Percentiles rank a stretch among this genome's conserved stretches.
phyloP scores from a whole-genome alignment of 768 basidiomycete species.

The Lentinula detonsa region DNA sequence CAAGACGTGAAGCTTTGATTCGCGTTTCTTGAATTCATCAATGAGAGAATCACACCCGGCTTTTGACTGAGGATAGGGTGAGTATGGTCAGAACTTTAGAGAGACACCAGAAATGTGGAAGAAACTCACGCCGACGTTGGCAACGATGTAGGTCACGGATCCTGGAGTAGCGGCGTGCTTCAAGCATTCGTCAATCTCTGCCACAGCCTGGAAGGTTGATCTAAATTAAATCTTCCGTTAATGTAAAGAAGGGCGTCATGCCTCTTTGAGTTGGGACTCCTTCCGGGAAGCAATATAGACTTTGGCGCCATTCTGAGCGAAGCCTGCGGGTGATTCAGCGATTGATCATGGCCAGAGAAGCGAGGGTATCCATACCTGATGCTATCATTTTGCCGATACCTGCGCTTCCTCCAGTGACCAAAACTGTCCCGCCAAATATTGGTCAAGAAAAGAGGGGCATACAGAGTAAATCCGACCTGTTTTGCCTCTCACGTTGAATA shows the following conservation, averaged over 20 bases:
- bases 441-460: background rate
- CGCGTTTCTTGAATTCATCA: conserved; percentile 59
- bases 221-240: background rate
- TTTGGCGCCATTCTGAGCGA: conserved; percentile 80
- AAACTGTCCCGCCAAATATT: conserved; percentile 33
- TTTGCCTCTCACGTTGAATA: conserved; percentile 67
- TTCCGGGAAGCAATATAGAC: conserved; percentile 90
- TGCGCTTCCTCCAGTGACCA: conserved; percentile 79
- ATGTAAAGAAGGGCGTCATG: conserved; percentile 18
- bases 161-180: conserved; percentile 36
- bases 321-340: conserved; percentile 21
- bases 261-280: conserved; percentile 72
- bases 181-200: conserved; percentile 47
- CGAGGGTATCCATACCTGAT: conserved; percentile 21
- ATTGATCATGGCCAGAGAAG: background rate
- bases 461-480: conserved; percentile 38
- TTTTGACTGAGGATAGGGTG: conserved; percentile 43
- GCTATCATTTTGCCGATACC: conserved; percentile 87
- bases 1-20: conserved; percentile 72
- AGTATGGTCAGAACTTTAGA: background rate
- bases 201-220: conserved; percentile 33
- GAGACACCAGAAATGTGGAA: background rate
- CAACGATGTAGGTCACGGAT: conserved; percentile 66
- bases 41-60: conserved; percentile 75
- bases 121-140: conserved; percentile 60